These are phyloP conservation scores for Diaporthe ilicicola DNA, from an alignment of 2,329 filamentous ascomycete genomes.

Conservation along the genomic window DNA sequence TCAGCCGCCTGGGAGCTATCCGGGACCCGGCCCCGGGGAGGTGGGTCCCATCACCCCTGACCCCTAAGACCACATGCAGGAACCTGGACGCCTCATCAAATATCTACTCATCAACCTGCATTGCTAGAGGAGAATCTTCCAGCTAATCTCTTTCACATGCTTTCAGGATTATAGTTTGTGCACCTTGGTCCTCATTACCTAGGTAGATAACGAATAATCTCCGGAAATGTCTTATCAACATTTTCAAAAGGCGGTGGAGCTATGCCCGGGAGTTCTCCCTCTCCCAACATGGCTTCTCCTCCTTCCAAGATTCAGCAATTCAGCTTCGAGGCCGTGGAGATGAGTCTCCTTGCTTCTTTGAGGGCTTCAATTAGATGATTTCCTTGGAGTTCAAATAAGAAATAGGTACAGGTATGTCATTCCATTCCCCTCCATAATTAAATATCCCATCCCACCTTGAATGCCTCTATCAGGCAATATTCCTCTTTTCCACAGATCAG, in stretches of 20 bases:
- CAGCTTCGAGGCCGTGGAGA: background rate
- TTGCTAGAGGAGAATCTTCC: background rate
- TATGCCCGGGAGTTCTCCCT: background rate
- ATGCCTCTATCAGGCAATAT: background rate
- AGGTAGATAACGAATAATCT: background rate
- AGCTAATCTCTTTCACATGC: constrained; percentile 1
- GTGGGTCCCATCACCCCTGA: background rate
- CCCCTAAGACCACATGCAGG: background rate
- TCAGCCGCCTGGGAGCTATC: background rate
- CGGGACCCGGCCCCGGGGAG: background rate
- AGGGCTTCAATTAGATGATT: background rate
- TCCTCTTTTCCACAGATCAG: background rate
- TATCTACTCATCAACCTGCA: background rate
- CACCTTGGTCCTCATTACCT: background rate
- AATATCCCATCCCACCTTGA: background rate
- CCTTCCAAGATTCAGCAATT: background rate
- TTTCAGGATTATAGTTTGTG: background rate
- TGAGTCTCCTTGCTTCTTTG: background rate
- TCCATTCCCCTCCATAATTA: background rate
- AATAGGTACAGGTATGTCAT: background rate
- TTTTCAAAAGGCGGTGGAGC: background rate
- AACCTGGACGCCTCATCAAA: background rate
- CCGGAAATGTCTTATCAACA: background rate
- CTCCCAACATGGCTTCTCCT: background rate
- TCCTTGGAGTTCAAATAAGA: background rate